These are phyloP conservation scores for Lentinula sp. DNA, from an alignment of 768 basidiomycete species.

Conservation along the genomic window DNA sequence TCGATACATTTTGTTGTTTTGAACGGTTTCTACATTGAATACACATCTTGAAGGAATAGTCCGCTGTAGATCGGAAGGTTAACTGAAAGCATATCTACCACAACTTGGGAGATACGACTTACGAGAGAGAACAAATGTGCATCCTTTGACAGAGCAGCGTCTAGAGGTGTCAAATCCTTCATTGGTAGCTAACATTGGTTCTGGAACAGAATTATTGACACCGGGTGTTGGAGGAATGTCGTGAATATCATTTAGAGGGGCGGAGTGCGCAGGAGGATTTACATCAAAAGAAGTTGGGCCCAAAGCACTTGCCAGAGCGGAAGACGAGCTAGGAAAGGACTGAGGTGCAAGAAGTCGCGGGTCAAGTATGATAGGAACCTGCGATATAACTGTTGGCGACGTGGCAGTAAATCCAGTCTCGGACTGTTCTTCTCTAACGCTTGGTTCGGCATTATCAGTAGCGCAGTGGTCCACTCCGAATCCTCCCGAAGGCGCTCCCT, in stretches of 20 bases:
- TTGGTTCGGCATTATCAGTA: not conserved
- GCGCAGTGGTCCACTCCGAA: not conserved
- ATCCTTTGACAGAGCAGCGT: slow-evolving; percentile 50
- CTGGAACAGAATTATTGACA: not conserved
- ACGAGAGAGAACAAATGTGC: slow-evolving; percentile 39
- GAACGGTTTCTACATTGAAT: slow-evolving; percentile 42
- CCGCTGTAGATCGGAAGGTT: slow-evolving; percentile 7
- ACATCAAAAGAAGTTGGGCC: not conserved
- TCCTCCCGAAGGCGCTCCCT: not conserved
- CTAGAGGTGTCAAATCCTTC: slow-evolving; percentile 16
- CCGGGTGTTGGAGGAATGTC: not conserved
- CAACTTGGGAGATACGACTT: slow-evolving; percentile 10
- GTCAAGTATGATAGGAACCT: no score
- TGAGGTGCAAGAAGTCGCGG: no score
- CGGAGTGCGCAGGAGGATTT: no score
- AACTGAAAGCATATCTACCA: no score
- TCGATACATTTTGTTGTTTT: slow-evolving; percentile 46
- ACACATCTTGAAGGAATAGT: slow-evolving; percentile 38
- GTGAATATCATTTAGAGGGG: not conserved
- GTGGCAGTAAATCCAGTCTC: no score
- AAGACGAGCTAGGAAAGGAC: not conserved
- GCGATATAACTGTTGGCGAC: no score
- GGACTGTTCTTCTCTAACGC: no score
- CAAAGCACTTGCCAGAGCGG: not conserved
- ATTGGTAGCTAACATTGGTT: not conserved